Conservation (phyloP, 1,284 basidiomycete species). For the Fomitiporia mediterranea region DNA sequence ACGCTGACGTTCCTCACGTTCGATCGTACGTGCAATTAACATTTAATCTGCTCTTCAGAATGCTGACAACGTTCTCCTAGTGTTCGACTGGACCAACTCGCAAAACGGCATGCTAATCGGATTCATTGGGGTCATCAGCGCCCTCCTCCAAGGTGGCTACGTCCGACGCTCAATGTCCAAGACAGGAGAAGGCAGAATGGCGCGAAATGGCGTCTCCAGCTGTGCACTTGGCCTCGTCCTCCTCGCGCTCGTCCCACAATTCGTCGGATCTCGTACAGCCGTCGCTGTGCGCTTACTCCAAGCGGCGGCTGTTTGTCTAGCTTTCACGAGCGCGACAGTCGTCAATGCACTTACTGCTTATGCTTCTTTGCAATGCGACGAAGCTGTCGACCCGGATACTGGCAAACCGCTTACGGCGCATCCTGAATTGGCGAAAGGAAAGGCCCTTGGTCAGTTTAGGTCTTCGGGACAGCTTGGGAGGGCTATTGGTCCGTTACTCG, state of each 20-base stretch:
- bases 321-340: conserved; percentile 88
- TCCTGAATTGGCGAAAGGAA: conserved; percentile 74
- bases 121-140: conserved; percentile 83
- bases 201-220: conserved; percentile 66
- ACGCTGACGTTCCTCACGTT: conserved; percentile 89
- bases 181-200: conserved; percentile 74
- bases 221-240: conserved; percentile 68
- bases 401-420: conserved; percentile 52
- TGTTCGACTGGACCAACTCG: conserved; percentile 85
- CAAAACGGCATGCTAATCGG: conserved; percentile 86
- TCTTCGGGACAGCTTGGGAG: conserved; percentile 87
- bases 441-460: conserved; percentile 79
- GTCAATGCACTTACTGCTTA: conserved; percentile 85
- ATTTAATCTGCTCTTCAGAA: not conserved
- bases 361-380: conserved; percentile 84
- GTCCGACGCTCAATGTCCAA: conserved; percentile 71
- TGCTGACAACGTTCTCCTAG: conserved; percentile 30
- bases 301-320: conserved; percentile 72
- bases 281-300: conserved; percentile 62
- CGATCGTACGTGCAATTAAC: conserved; percentile 57
- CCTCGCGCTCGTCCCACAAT: conserved; percentile 63
- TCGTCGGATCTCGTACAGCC: conserved; percentile 39
- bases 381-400: conserved; percentile 50
- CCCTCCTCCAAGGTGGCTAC: conserved; percentile 86
- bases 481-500: conserved; percentile 82